Percentiles rank a stretch among this genome's conserved stretches.
Conservation (phyloP, 805 yeast genomes). For the Jamesozyma hellenica region DNA sequence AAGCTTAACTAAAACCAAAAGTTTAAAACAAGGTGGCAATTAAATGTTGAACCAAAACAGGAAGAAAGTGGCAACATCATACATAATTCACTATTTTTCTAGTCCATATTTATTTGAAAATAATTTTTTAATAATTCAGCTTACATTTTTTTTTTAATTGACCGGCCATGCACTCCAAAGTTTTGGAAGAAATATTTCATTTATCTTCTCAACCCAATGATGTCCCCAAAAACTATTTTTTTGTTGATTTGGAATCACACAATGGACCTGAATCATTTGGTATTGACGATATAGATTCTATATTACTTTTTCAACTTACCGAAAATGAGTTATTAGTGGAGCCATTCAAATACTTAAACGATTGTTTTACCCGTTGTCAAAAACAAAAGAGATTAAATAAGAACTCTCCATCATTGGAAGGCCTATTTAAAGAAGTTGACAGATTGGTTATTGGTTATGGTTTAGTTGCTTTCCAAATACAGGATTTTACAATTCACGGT, state of each 20-base stretch:
- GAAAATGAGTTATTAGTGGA: slow-evolving; percentile 21
- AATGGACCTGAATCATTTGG: neutral
- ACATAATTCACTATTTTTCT: too few species aligned
- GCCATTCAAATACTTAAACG: slow-evolving; percentile 23
- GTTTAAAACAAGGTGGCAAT: too few species aligned
- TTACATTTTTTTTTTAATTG: too few species aligned
- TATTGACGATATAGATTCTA: slow-evolving; percentile 20
- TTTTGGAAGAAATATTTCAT: slow-evolving; percentile 21
- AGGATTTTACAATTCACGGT: slow-evolving; percentile 36
- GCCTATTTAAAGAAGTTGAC: slow-evolving; percentile 39
- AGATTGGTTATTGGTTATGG: slow-evolving; percentile 43
- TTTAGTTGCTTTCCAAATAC: slow-evolving; percentile 55
- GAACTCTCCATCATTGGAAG: slow-evolving; percentile 33
- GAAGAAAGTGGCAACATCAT: too few species aligned
- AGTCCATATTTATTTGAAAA: too few species aligned
- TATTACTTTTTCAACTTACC: slow-evolving; percentile 25
- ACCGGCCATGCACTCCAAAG: neutral
- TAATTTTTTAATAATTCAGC: too few species aligned
- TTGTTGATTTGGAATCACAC: neutral
- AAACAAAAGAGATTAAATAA: slow-evolving; percentile 34
- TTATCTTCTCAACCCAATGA: slow-evolving; percentile 17
- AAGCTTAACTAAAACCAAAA: too few species aligned
- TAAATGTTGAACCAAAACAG: too few species aligned
- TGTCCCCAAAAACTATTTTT: slow-evolving; percentile 6
- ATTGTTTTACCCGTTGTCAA: slow-evolving; percentile 23